These are phyloP conservation scores for Phyllosticta citribraziliensis DNA, from an alignment of 2,329 filamentous ascomycete species.

Conservation along the genomic window DNA sequence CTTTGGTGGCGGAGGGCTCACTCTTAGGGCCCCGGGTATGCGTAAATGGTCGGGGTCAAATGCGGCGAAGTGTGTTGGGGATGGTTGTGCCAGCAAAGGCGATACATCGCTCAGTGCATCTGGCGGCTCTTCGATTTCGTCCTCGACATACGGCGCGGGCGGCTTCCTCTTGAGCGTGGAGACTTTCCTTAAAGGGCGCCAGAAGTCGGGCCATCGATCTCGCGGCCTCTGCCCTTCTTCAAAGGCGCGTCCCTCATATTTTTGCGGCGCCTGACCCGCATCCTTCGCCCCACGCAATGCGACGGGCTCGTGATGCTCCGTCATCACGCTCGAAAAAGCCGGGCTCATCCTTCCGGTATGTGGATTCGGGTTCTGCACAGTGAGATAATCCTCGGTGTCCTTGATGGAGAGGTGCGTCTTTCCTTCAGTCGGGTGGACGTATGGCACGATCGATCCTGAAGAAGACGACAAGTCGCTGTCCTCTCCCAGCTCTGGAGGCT, in stretches of 20 bases:
- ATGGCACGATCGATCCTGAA: background rate
- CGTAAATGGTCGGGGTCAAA: constrained; percentile 7
- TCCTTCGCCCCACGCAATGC: background rate
- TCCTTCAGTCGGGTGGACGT: constrained; percentile 4
- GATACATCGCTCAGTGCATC: background rate
- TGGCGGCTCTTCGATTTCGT: constrained; percentile 3
- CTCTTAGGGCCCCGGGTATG: background rate
- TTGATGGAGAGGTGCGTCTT: background rate
- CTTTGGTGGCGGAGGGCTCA: background rate
- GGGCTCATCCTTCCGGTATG: constrained; percentile 8
- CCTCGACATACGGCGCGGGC: background rate
- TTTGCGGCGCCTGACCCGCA: background rate
- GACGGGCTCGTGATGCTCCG: background rate
- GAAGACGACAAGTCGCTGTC: constrained; percentile 2
- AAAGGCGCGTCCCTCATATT: background rate
- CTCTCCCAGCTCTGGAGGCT: background rate
- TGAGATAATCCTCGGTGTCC: constrained; percentile 8
- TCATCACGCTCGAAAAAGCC: background rate
- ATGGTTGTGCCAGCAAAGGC: background rate
- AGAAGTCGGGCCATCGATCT: background rate
- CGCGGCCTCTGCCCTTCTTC: background rate
- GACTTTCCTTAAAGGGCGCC: background rate
- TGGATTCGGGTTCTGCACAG: constrained; percentile 7
- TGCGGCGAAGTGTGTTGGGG: constrained; percentile 1
- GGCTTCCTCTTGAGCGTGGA: background rate